Percentiles rank a stretch among this genome's conserved stretches.
Conservation (phyloP, 2,329 filamentous ascomycete species). For the Calonectria montana region DNA sequence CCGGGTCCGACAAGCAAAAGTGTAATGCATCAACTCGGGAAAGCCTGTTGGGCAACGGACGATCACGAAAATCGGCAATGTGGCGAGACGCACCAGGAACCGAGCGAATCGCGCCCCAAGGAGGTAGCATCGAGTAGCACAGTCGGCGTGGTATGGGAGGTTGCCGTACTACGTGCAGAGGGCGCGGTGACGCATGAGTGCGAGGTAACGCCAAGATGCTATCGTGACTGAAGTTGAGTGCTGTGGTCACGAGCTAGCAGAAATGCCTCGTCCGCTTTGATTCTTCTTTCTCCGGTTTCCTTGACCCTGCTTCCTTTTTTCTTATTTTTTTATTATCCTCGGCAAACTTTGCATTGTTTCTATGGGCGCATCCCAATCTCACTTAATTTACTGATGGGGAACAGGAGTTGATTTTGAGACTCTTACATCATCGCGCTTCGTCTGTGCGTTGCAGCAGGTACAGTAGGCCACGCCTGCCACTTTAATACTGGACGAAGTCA, state of each 20-base stretch:
- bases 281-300: background rate
- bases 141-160: background rate
- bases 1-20: slow-evolving; percentile 10
- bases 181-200: background rate
- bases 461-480: background rate
- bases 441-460: slow-evolving; percentile 4
- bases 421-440: slow-evolving; percentile 5
- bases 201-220: background rate
- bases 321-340: background rate
- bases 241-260: background rate
- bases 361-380: background rate
- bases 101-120: slow-evolving; percentile 17
- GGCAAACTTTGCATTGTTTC: background rate
- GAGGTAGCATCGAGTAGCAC: background rate
- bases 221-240: slow-evolving; percentile 4
- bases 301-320: background rate
- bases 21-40: background rate
- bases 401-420: slow-evolving; percentile 1
- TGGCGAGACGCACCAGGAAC: slow-evolving; percentile 7
- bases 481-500: slow-evolving; percentile 8
- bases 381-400: slow-evolving; percentile 1
- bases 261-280: background rate
- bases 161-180: background rate
- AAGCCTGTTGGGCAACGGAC: background rate
- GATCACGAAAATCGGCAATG: slow-evolving; percentile 5